Conservation (phyloP, 1,284 basidiomycete species). For the Gymnopus androsaceus region DNA sequence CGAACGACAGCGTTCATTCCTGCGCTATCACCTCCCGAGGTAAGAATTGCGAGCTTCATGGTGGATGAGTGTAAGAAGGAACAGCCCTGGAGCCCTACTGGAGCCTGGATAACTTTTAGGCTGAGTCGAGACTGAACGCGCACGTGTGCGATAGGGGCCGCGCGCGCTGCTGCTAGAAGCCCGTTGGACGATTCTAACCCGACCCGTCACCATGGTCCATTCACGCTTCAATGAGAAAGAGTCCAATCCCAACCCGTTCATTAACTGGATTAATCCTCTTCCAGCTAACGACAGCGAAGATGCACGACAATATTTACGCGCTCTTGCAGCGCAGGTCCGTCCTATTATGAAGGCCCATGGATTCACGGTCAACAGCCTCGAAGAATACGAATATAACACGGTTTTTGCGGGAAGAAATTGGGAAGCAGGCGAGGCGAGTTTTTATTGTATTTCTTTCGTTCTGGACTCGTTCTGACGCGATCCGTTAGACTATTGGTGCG, state of each 20-base stretch:
- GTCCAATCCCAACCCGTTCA: slow-evolving; percentile 69
- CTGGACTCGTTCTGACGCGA: no score
- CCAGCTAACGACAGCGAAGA: slow-evolving; percentile 51
- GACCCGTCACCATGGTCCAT: slow-evolving; percentile 62
- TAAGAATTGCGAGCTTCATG: slow-evolving; percentile 88
- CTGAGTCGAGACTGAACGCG: no score
- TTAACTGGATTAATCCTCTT: slow-evolving; percentile 76
- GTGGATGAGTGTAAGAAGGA: background rate
- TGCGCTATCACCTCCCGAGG: slow-evolving; percentile 95
- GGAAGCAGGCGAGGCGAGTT: slow-evolving; percentile 81
- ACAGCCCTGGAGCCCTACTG: background rate
- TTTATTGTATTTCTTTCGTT: no score
- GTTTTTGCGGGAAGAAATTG: slow-evolving; percentile 82
- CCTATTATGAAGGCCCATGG: slow-evolving; percentile 81
- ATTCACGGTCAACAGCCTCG: slow-evolving; percentile 72
- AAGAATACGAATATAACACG: slow-evolving; percentile 78
- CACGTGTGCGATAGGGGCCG: slow-evolving; percentile 18
- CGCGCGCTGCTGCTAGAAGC: no score
- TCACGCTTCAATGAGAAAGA: slow-evolving; percentile 68
- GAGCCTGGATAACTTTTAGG: background rate
- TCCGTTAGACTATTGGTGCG: slow-evolving; percentile 67
- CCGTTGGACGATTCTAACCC: no score
- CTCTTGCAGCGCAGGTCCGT: slow-evolving; percentile 77
- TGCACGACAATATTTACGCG: slow-evolving; percentile 67
- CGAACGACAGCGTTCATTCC: slow-evolving; percentile 97